Conservation (phyloP, 305 asterid species). For the Rubia peregrina region DNA sequence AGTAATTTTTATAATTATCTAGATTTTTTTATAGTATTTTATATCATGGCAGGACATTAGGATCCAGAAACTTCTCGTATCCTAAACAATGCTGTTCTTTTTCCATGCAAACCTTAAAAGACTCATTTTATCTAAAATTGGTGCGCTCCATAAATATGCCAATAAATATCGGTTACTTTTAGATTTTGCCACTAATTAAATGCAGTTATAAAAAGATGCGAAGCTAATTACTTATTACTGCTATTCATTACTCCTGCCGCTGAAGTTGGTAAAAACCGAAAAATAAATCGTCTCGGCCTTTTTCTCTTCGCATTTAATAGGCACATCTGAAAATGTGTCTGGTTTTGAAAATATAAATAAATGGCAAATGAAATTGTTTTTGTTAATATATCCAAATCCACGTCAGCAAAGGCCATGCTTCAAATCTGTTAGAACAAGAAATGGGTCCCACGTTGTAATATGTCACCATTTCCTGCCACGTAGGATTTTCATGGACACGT, state of each 20-base stretch:
- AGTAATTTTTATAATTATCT: no score
- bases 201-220: neutral
- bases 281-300: neutral
- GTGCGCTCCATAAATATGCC: neutral
- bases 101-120: neutral
- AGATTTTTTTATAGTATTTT: no score
- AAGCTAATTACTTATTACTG: neutral
- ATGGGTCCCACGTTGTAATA: neutral
- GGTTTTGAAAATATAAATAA: no score
- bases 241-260: neutral
- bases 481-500: constrained; percentile 16
- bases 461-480: constrained; percentile 12
- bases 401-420: neutral
- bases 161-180: neutral
- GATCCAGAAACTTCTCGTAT: neutral
- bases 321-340: neutral
- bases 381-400: neutral
- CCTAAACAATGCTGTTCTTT: neutral
- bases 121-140: neutral
- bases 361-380: neutral
- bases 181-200: neutral
- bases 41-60: no score
- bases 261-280: neutral
- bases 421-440: neutral
- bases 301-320: neutral